A percentile compares a stretch with the other conserved stretches of the same genome.
Evolutionary conservation across 2,329 filamentous ascomycete genomes (phyloP).

Genomic region (Lachnellula suecica): DNA sequence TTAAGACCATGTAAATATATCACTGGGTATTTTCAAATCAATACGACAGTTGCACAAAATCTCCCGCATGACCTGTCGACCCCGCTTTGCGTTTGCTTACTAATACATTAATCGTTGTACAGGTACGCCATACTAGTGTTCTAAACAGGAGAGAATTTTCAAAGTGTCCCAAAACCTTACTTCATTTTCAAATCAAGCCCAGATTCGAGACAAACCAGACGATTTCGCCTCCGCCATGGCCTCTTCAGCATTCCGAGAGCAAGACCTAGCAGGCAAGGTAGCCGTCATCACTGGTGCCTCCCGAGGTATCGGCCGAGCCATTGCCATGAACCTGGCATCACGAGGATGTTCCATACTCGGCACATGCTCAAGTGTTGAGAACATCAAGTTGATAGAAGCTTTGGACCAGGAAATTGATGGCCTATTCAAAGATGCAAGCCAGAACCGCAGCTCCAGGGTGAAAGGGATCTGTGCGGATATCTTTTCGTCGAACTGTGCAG

Average conservation of each 20-base stretch:
- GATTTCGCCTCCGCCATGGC: too few relatives aligned
- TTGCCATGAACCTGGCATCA: constrained; percentile 65
- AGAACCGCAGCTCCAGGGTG: constrained; percentile 18
- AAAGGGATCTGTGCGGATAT: constrained; percentile 33
- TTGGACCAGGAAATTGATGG: constrained; percentile 24
- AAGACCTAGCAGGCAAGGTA: constrained; percentile 59
- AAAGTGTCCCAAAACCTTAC: too few relatives aligned
- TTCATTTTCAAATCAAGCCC: too few relatives aligned
- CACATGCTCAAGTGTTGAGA: constrained; percentile 29
- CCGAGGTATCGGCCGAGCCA: constrained; percentile 66
- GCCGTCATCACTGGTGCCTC: constrained; percentile 67
- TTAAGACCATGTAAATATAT: too few relatives aligned
- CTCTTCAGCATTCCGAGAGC: constrained; percentile 12
- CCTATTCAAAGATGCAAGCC: constrained; percentile 17
- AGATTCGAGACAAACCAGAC: too few relatives aligned
- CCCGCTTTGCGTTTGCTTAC: too few relatives aligned
- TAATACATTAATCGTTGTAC: too few relatives aligned
- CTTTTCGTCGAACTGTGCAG: constrained; percentile 29
- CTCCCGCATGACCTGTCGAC: too few relatives aligned
- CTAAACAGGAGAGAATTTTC: too few relatives aligned
- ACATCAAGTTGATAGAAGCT: constrained; percentile 21
- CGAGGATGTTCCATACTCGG: constrained; percentile 57
- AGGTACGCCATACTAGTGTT: too few relatives aligned
- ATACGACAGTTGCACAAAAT: too few relatives aligned
- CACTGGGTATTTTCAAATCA: too few relatives aligned